These are phyloP conservation scores for Houttuynia cordata DNA, from an alignment of 164 flowering plant species.

Conservation along the genomic window DNA sequence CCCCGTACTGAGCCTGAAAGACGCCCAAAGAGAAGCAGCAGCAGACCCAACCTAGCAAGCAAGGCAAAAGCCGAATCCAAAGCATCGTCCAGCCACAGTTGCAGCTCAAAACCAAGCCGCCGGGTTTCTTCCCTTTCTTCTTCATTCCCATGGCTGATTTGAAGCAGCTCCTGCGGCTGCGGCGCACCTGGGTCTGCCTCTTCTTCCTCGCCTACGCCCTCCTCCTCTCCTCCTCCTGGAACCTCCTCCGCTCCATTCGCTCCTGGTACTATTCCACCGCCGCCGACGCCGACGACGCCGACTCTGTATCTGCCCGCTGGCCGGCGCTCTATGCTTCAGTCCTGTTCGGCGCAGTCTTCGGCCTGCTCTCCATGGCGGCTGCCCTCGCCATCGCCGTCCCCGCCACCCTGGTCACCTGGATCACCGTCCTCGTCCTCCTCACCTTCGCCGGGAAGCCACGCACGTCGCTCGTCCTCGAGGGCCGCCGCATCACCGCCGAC, in stretches of 20 bases:
- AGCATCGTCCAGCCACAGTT: background rate
- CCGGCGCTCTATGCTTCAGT: constrained; percentile 18
- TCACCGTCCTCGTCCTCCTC: constrained; percentile 61
- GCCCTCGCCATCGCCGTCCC: constrained; percentile 37
- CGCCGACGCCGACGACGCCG: background rate
- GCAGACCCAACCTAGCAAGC: no score
- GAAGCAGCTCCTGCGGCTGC: background rate
- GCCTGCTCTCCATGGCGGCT: constrained; percentile 16
- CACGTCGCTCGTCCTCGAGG: constrained; percentile 36
- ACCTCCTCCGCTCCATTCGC: constrained; percentile 15
- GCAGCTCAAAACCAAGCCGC: no score
- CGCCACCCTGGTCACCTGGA: constrained; percentile 62
- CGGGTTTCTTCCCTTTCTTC: background rate
- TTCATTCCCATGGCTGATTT: constrained; percentile 1
- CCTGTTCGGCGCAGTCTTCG: constrained; percentile 13
- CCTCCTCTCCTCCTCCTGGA: constrained; percentile 16
- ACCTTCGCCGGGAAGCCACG: constrained; percentile 60
- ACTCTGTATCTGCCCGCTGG: constrained; percentile 8
- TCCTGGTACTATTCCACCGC: constrained; percentile 9
- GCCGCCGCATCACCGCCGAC: constrained; percentile 53
- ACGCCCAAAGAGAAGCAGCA: no score
- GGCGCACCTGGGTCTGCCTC: constrained; percentile 12
- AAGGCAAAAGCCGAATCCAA: no score
- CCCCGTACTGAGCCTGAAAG: no score
- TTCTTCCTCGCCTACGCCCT: constrained; percentile 11